These are phyloP conservation scores for Candolleomyces efflorescens DNA, from an alignment of 768 basidiomycete species.

Conservation along the genomic window DNA sequence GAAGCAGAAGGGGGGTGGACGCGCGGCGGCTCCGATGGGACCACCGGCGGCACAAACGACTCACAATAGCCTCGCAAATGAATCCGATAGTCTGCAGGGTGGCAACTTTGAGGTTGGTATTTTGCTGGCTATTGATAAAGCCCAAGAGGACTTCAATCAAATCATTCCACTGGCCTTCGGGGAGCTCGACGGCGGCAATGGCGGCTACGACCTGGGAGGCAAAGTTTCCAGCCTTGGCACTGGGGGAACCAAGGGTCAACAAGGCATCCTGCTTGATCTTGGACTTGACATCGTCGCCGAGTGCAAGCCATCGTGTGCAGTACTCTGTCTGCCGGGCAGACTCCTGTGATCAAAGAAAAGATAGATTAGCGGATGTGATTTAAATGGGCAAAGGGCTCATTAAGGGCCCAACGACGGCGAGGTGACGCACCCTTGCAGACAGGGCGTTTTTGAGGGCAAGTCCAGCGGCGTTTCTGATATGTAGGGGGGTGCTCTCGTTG, in stretches of 20 bases:
- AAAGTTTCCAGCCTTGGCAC: constrained; percentile 73
- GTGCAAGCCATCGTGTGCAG: constrained; percentile 76
- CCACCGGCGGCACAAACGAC: constrained; percentile 29
- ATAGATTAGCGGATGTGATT: constrained; percentile 14
- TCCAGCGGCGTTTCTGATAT: constrained; percentile 93
- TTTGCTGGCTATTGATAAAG: constrained; percentile 74
- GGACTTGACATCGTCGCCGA: constrained; percentile 58
- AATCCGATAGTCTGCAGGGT: constrained; percentile 95
- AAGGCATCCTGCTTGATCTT: constrained; percentile 91
- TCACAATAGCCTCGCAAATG: constrained; percentile 93
- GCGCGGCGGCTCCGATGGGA: no score
- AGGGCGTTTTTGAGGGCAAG: constrained; percentile 95
- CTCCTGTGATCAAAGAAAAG: constrained; percentile 49
- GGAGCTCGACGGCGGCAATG: constrained; percentile 91
- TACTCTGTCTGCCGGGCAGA: constrained; percentile 69
- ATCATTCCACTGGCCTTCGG: constrained; percentile 83
- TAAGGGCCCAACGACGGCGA: constrained; percentile 11
- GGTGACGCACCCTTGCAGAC: constrained; percentile 72
- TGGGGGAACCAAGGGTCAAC: constrained; percentile 70
- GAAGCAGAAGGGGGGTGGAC: neutral
- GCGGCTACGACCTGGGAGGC: constrained; percentile 94
- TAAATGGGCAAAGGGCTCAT: constrained; percentile 9
- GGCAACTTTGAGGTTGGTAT: constrained; percentile 74
- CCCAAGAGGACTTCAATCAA: constrained; percentile 85
- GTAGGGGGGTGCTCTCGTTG: constrained; percentile 62